Conservation (phyloP, 2,329 filamentous ascomycete genomes). For the Cladosporium sp. region DNA sequence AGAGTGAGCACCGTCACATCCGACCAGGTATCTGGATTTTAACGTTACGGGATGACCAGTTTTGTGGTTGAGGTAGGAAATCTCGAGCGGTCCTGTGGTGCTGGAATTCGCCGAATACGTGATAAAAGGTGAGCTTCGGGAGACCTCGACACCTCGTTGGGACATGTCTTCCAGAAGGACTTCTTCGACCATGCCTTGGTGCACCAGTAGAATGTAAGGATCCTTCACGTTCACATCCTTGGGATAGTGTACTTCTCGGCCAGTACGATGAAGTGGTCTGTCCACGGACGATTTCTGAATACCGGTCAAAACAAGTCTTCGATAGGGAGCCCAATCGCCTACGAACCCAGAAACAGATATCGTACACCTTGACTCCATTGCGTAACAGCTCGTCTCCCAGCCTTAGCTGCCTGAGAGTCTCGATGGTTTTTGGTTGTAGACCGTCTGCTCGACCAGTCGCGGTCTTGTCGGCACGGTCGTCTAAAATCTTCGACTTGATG, state of each 20-base stretch:
- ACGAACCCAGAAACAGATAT: slow-evolving; percentile 71
- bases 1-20: slow-evolving; percentile 73
- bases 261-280: slow-evolving; percentile 57
- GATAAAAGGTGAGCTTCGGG: slow-evolving; percentile 62
- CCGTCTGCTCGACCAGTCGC: slow-evolving; percentile 70
- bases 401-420: slow-evolving; percentile 72
- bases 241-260: slow-evolving; percentile 69
- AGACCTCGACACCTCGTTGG: slow-evolving; percentile 63
- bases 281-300: slow-evolving; percentile 38
- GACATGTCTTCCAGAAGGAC: slow-evolving; percentile 69
- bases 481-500: slow-evolving; percentile 64
- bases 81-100: slow-evolving; percentile 26
- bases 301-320: not conserved
- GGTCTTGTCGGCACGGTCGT: slow-evolving; percentile 69
- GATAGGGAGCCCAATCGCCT: not conserved
- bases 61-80: slow-evolving; percentile 41
- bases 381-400: slow-evolving; percentile 68
- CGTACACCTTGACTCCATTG: slow-evolving; percentile 69
- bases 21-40: slow-evolving; percentile 64
- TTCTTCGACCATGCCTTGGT: slow-evolving; percentile 75
- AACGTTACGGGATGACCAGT: slow-evolving; percentile 46
- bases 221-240: slow-evolving; percentile 51
- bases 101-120: slow-evolving; percentile 43
- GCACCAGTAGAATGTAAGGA: slow-evolving; percentile 57
- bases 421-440: slow-evolving; percentile 75